phyloP scores from a whole-genome alignment of 345 rosid species.

The Psidium friedrichsthalianum region DNA sequence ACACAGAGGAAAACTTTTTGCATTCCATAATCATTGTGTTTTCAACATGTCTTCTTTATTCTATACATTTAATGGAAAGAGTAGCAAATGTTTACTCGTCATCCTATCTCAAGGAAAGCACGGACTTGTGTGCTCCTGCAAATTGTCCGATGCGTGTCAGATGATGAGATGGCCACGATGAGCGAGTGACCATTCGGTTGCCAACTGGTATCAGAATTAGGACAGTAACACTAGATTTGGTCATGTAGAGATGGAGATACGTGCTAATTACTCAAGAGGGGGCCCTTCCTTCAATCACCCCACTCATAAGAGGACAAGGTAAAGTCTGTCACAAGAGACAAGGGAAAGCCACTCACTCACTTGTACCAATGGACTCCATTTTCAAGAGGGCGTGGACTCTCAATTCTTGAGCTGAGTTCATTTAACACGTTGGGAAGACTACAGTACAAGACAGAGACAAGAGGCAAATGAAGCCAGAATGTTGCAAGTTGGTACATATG shows the following conservation, averaged over 20 bases:
- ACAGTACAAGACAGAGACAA: not conserved
- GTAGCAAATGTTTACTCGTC: not conserved
- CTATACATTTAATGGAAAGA: not conserved
- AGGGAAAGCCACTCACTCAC: not conserved
- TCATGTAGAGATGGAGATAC: not conserved
- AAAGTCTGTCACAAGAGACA: not conserved
- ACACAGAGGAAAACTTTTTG: not conserved
- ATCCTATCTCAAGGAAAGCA: not conserved
- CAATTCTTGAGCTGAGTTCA: not conserved
- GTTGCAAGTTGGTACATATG: not conserved
- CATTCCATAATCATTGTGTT: not conserved
- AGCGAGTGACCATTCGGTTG: not conserved
- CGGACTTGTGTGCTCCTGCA: not conserved
- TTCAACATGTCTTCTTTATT: not conserved
- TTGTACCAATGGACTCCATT: not conserved
- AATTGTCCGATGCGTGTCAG: not conserved
- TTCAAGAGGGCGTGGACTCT: not conserved
- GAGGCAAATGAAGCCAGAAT: not conserved
- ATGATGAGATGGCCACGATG: not conserved
- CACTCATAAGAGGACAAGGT: not conserved
- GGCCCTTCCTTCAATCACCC: slow-evolving; percentile 2
- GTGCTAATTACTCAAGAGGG: not conserved
- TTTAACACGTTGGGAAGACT: not conserved
- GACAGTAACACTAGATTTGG: slow-evolving; percentile 10
- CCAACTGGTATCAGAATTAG: not conserved